Base-by-base conservation (phyloP, 768 basidiomycete species). In the Amyloporia xantha region DNA sequence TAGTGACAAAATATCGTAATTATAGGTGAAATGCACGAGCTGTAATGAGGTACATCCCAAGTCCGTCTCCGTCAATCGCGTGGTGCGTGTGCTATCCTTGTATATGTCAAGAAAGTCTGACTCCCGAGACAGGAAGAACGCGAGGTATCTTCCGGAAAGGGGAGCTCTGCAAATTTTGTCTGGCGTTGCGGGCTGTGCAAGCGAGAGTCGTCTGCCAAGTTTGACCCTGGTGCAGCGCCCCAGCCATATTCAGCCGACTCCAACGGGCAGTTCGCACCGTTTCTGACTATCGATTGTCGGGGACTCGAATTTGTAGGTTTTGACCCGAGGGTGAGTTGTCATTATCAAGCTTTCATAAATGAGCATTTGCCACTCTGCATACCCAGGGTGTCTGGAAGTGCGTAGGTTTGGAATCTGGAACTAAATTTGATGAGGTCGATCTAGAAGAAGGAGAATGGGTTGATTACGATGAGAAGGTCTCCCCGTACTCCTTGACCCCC, bases 391-490 rank as follows among this genome's bases (percentile, higher is more conserved):
- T 58, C 1, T 95, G 91, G 91, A 79, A 74, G 58, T 90, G 87
- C 56, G 71, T 72, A 37, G 91, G 92, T 5, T 62, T 61, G 3
- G 76, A 73, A 33, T 72, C 71, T 1, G 76, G 77, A 5, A 76
- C 76, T 0, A 47, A 62, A 3, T 93, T 93, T 59, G 41, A 68
- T 7, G 79, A 89, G 2, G 73, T 89, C n/a, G 81, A 84, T 26
- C 68, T 90, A 36, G 64, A 63, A 1, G 80, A 84, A 23, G 77
- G 72, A 2, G 81, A 83, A 62, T 95, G 92, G 92, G 78, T 72
- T 11, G 91, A 93, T 58, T 95, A 95, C 56, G 91, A 95, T 56
- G 91, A 95, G 64, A 91, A 92, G 77, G 91, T 84, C 52, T 20
- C 25, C 19, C 20, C 20, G 12, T 13, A 12, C 10, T 9, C 7